Evolutionary conservation across 2,329 filamentous ascomycete genomes (phyloP).

Genomic region (Cercospora citrullina): DNA sequence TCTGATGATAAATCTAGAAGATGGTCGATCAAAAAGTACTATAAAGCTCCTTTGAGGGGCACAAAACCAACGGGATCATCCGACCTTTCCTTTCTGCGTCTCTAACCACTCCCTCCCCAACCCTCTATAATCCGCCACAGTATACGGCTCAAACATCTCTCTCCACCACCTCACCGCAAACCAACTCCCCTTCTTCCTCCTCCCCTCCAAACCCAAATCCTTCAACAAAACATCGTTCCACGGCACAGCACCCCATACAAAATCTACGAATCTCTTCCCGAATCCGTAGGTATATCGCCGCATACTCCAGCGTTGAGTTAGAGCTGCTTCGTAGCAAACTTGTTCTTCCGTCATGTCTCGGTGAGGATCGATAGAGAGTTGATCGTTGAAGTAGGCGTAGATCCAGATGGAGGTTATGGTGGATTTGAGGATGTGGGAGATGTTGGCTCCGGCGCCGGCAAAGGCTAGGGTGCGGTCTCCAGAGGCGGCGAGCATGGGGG

Average conservation of each 20-base stretch:
- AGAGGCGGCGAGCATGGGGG: conserved; percentile 7
- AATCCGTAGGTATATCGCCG: conserved; percentile 20
- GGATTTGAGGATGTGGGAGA: conserved; percentile 17
- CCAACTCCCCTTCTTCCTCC: conserved; percentile 13
- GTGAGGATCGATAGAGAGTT: conserved; percentile 11
- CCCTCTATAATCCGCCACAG: conserved; percentile 17
- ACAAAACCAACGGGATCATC: neutral
- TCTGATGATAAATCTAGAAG: neutral
- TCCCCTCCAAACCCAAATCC: conserved; percentile 17
- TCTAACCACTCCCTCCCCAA: conserved; percentile 19
- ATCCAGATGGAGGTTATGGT: conserved; percentile 19
- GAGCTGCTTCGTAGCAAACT: conserved; percentile 2
- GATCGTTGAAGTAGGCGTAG: conserved; percentile 21
- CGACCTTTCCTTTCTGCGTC: conserved; percentile 11
- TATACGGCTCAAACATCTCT: conserved; percentile 22
- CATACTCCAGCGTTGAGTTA: conserved; percentile 18
- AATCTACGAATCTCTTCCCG: conserved; percentile 16
- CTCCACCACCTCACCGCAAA: conserved; percentile 11
- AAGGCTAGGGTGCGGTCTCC: conserved; percentile 18
- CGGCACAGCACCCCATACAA: conserved; percentile 19
- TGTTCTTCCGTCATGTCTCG: neutral
- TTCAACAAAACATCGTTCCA: conserved; percentile 19
- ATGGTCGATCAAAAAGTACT: neutral
- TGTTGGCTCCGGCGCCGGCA: conserved; percentile 13
- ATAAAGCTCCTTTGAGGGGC: neutral